A percentile compares a stretch with the other conserved stretches of the same genome.
phyloP scores from a whole-genome alignment of 1,139 yeast species.

The Blastobotrys illinoisensis region DNA sequence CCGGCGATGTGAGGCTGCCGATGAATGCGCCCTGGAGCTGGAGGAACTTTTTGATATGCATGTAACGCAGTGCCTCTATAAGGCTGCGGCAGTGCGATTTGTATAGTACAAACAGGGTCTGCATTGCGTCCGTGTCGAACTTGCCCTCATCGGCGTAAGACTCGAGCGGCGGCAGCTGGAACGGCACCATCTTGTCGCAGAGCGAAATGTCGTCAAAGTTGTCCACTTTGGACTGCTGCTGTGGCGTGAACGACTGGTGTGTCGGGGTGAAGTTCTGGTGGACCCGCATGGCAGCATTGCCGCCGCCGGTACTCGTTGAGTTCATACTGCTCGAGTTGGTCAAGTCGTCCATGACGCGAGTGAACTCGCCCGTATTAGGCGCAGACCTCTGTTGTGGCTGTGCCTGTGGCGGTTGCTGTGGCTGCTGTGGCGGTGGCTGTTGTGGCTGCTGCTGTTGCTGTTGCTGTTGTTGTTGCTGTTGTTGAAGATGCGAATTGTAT shows the following conservation, averaged over 20 bases:
- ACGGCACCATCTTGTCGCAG: not conserved
- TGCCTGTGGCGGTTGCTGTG: too few species aligned
- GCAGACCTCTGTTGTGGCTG: constrained; percentile 4
- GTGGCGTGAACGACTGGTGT: not conserved
- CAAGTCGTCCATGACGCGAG: not conserved
- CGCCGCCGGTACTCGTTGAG: not conserved
- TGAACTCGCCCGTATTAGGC: not conserved
- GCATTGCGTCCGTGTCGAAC: constrained; percentile 49
- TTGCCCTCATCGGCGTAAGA: constrained; percentile 41
- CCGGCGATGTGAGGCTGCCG: constrained; percentile 59
- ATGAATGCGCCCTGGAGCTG: constrained; percentile 50
- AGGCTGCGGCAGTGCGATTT: constrained; percentile 57
- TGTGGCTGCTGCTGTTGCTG: not conserved
- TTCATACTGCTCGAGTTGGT: not conserved
- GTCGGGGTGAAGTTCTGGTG: not conserved
- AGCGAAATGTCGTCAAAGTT: not conserved
- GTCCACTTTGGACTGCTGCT: not conserved
- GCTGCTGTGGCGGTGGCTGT: not conserved
- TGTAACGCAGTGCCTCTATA: constrained; percentile 60
- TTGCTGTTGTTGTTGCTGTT: not conserved
- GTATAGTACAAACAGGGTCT: constrained; percentile 56
- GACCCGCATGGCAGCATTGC: not conserved
- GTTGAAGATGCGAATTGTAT: not conserved
- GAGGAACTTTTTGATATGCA: constrained; percentile 60
- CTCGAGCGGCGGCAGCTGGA: constrained; percentile 49